phyloP scores from a whole-genome alignment of 1,284 basidiomycete genomes.

The Meripilus lineatus region DNA sequence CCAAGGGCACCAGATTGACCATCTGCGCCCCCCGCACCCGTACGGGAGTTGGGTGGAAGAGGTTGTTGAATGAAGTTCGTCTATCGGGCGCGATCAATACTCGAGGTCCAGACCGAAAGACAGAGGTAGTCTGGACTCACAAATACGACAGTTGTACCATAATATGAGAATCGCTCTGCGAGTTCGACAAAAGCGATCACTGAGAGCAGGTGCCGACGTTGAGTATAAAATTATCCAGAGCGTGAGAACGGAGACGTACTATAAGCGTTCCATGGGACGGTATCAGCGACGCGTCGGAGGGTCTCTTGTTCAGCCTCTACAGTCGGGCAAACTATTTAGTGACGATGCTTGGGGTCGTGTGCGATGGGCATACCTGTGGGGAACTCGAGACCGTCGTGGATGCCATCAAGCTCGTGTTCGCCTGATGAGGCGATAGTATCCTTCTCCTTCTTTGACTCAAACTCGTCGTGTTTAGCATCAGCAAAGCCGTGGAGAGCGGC shows the following conservation, averaged over 20 bases:
- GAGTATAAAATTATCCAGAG: neutral
- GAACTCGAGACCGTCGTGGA: conserved; percentile 54
- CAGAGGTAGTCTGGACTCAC: conserved; percentile 33
- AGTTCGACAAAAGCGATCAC: conserved; percentile 70
- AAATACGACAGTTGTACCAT: conserved; percentile 65
- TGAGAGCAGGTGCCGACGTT: conserved; percentile 19
- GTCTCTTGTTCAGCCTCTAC: conserved; percentile 54
- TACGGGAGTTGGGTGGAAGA: conserved; percentile 60
- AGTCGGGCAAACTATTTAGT: neutral
- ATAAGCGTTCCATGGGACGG: conserved; percentile 63
- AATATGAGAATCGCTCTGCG: conserved; percentile 72
- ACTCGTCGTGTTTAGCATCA: conserved; percentile 23
- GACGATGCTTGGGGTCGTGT: neutral
- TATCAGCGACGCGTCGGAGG: conserved; percentile 59
- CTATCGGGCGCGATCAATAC: conserved; percentile 29
- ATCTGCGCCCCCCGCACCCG: conserved; percentile 53
- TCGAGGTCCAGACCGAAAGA: neutral
- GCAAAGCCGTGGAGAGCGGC: conserved; percentile 25
- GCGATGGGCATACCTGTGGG: conserved; percentile 41
- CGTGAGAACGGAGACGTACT: conserved; percentile 32
- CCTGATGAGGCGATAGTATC: conserved; percentile 14
- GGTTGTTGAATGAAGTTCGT: conserved; percentile 72
- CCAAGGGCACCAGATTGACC: conserved; percentile 72
- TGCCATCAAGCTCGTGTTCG: conserved; percentile 33
- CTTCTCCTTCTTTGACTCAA: conserved; percentile 22